Evolutionary conservation across 116 monocot species (phyloP).

Genomic region (Phalaenopsis hybrid): DNA sequence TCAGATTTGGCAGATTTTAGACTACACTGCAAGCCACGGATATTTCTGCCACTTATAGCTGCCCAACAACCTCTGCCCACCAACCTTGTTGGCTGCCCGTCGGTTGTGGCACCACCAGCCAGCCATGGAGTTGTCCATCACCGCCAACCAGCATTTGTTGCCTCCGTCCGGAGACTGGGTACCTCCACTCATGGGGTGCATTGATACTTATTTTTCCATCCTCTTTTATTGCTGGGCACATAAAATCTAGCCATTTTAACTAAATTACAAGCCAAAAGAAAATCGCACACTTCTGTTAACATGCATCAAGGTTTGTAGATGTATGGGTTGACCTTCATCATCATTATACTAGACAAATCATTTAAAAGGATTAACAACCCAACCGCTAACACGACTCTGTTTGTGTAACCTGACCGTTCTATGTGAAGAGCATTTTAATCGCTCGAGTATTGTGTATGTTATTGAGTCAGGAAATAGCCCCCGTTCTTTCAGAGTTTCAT

Average conservation of each 20-base stretch:
- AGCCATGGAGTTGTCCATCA: too few species aligned
- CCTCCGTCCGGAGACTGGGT: background rate
- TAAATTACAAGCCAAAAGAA: background rate
- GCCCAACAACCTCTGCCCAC: too few species aligned
- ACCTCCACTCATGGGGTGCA: background rate
- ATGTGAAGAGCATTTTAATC: conserved; percentile 46
- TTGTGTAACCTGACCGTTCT: conserved; percentile 39
- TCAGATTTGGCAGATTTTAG: too few species aligned
- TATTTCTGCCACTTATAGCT: too few species aligned
- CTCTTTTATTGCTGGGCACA: too few species aligned
- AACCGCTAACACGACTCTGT: conserved; percentile 51
- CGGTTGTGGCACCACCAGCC: too few species aligned
- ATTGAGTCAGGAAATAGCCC: conserved; percentile 77
- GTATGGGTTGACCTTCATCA: background rate
- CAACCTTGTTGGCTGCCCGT: too few species aligned
- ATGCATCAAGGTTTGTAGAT: background rate
- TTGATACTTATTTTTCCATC: background rate
- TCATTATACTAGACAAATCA: conserved; percentile 11
- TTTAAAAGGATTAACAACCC: conserved; percentile 85
- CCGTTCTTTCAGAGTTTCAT: conserved; percentile 58
- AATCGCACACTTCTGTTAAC: background rate
- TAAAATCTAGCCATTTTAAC: too few species aligned
- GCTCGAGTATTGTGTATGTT: conserved; percentile 75
- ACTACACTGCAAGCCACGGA: too few species aligned
- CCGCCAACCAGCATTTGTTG: background rate